Percentiles rank a stretch among this genome's conserved stretches.
Conservation (phyloP, 257 asterid species). For the Salvia miltiorrhiza region DNA sequence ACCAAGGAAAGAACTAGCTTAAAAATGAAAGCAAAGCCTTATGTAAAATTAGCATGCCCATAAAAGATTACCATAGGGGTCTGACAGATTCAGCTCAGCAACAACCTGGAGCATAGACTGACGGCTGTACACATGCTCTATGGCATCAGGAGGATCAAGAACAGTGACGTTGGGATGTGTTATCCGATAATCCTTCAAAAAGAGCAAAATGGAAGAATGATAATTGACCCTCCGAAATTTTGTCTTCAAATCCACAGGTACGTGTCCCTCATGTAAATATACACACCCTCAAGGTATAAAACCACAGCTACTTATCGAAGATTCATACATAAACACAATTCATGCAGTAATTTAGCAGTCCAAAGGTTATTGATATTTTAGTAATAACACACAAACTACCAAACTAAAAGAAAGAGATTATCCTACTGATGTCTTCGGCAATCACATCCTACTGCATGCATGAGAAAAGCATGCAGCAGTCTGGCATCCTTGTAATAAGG, state of each 20-base stretch:
- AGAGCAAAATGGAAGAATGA: background rate
- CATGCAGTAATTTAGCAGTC: background rate
- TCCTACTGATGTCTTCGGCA: too few relatives aligned
- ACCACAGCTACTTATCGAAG: background rate
- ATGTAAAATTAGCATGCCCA: conserved; percentile 19
- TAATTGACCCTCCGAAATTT: background rate
- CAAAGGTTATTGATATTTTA: background rate
- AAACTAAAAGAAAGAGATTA: too few relatives aligned
- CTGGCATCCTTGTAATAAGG: background rate
- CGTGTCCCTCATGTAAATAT: conserved; percentile 29
- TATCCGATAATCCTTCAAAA: conserved; percentile 71
- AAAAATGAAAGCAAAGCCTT: background rate
- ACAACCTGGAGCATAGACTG: conserved; percentile 97
- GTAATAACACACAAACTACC: too few relatives aligned
- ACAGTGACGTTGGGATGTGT: conserved; percentile 92
- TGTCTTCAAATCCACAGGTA: background rate
- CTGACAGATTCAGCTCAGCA: conserved; percentile 73
- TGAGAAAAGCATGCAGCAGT: too few relatives aligned
- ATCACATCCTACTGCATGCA: too few relatives aligned
- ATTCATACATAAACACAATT: background rate
- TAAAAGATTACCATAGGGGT: conserved; percentile 53
- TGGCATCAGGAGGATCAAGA: conserved; percentile 98
- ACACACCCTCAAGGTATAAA: background rate
- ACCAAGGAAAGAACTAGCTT: conserved; percentile 2
- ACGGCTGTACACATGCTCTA: conserved; percentile 75